phyloP scores from a whole-genome alignment of 208 protist genomes.

The Acanthamoeba healyi region DNA sequence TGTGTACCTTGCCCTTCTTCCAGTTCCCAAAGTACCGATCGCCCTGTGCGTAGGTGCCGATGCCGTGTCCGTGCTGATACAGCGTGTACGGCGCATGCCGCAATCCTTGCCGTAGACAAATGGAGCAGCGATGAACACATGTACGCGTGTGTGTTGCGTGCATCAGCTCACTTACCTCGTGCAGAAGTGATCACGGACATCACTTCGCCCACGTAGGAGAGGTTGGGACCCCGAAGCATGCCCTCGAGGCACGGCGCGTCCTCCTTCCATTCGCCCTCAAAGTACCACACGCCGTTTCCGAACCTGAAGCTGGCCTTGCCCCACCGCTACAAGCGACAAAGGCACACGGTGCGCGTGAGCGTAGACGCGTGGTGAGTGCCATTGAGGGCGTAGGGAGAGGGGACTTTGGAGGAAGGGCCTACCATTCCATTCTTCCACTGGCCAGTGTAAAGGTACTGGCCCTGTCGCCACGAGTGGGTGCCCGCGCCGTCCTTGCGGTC shows the following conservation, averaged over 20 bases:
- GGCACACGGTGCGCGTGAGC: background rate
- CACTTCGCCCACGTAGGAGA: conserved; percentile 64
- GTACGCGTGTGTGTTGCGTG: background rate
- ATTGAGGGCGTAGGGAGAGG: no score
- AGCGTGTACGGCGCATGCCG: conserved; percentile 64
- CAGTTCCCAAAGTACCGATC: conserved; percentile 62
- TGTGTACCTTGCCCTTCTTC: conserved; percentile 63
- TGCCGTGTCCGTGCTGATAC: conserved; percentile 54
- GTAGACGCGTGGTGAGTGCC: background rate
- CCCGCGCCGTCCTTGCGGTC: conserved; percentile 56
- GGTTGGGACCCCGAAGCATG: background rate
- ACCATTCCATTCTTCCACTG: conserved; percentile 38
- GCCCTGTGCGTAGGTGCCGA: conserved; percentile 24
- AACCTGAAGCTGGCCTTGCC: conserved; percentile 28
- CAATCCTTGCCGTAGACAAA: background rate
- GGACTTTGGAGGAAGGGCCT: background rate
- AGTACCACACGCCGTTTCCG: conserved; percentile 27
- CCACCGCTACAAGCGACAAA: background rate
- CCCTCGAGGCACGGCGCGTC: conserved; percentile 33
- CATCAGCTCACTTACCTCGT: background rate
- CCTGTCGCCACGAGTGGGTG: conserved; percentile 39
- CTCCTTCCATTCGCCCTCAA: conserved; percentile 47
- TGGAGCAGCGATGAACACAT: background rate
- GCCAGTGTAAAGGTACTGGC: conserved; percentile 43
- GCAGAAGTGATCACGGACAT: conserved; percentile 21